These are phyloP conservation scores for Lactarius quietus DNA, from an alignment of 768 basidiomycete species.

Conservation along the genomic window DNA sequence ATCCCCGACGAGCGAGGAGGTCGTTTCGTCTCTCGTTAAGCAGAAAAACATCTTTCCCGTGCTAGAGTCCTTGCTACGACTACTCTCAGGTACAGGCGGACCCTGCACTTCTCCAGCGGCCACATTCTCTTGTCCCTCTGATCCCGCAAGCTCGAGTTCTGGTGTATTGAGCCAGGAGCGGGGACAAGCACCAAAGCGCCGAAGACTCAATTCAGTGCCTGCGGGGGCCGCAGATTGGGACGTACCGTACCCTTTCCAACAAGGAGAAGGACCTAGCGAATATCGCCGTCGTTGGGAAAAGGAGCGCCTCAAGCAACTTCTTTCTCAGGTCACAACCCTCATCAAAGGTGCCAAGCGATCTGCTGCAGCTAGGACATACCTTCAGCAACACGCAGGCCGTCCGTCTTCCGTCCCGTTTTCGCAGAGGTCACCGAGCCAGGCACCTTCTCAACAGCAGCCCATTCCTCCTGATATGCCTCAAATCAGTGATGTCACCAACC, in stretches of 20 bases:
- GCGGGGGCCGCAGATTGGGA: constrained; percentile 84
- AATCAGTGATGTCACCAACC: constrained; percentile 9
- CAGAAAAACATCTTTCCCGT: constrained; percentile 68
- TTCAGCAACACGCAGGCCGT: constrained; percentile 31
- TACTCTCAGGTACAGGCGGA: constrained; percentile 42
- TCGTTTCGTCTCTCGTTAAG: constrained; percentile 53
- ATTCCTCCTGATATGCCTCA: background rate
- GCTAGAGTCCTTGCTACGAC: constrained; percentile 55
- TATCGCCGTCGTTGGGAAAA: constrained; percentile 64
- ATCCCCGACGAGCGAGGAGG: constrained; percentile 52
- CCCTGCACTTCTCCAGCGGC: background rate
- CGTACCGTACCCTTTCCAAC: constrained; percentile 70
- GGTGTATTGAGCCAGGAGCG: constrained; percentile 11
- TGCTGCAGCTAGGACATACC: constrained; percentile 53
- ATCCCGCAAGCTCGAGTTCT: constrained; percentile 4
- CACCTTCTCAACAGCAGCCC: background rate
- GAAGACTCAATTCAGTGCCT: constrained; percentile 64
- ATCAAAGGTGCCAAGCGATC: constrained; percentile 59
- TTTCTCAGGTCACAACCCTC: constrained; percentile 56
- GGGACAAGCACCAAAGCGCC: constrained; percentile 46
- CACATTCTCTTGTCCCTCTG: constrained; percentile 2
- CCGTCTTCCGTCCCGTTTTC: background rate
- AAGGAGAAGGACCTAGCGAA: constrained; percentile 66
- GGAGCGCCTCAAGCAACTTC: constrained; percentile 57
- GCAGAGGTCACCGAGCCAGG: background rate